Percentiles rank a stretch among this genome's conserved stretches.
Conservation (phyloP, 2,329 filamentous ascomycete species). For the Beauveria australis region DNA sequence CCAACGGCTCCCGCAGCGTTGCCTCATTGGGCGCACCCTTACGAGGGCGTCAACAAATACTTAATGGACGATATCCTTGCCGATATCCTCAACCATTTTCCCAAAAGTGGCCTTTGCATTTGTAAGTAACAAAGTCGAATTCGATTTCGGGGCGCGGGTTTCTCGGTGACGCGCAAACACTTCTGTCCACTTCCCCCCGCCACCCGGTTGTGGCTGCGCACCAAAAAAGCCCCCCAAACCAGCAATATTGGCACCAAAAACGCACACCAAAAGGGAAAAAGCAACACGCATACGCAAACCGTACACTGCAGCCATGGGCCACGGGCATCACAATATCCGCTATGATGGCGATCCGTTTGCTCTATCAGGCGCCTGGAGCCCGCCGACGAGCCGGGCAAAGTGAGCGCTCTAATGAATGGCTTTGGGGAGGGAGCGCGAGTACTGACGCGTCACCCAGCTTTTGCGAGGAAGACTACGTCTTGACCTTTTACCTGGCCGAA, state of each 20-base stretch:
- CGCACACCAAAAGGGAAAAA: background rate
- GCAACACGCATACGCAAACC: too few species aligned
- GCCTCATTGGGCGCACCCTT: background rate
- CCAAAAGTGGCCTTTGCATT: background rate
- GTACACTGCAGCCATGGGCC: slow-evolving; percentile 18
- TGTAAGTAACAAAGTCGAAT: background rate
- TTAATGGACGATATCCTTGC: background rate
- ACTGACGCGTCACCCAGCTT: slow-evolving; percentile 22
- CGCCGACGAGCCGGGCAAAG: slow-evolving; percentile 32
- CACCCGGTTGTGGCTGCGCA: slow-evolving; percentile 13
- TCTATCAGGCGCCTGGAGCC: slow-evolving; percentile 28
- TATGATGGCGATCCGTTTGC: slow-evolving; percentile 28
- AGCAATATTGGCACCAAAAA: background rate
- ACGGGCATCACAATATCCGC: slow-evolving; percentile 25
- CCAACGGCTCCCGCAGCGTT: background rate
- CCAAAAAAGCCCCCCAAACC: background rate
- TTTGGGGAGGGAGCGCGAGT: background rate
- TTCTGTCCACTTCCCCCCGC: slow-evolving; percentile 10
- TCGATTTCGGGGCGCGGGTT: background rate
- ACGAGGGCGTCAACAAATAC: background rate
- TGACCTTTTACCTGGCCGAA: slow-evolving; percentile 34
- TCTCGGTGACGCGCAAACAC: background rate
- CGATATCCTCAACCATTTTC: background rate
- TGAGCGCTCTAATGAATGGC: slow-evolving; percentile 11
- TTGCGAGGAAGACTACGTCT: slow-evolving; percentile 40